A percentile compares a stretch with the other conserved stretches of the same genome.
phyloP scores from a whole-genome alignment of 2,329 filamentous ascomycete species.

The Sclerotinia sclerotiorum region DNA sequence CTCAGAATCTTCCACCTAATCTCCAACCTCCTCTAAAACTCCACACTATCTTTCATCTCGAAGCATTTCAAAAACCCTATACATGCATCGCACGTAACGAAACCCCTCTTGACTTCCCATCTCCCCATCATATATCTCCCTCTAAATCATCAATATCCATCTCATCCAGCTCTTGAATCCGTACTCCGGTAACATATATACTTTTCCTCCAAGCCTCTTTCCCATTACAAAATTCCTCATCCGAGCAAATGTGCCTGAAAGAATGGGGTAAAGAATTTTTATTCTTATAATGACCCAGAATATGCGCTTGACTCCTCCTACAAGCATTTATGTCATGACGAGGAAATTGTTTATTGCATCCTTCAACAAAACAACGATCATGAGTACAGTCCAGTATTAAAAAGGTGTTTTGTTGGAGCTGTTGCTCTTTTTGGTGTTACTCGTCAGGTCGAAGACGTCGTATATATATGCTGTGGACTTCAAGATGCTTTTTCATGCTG shows the following conservation, averaged over 20 bases:
- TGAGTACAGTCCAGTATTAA: neutral
- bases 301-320: neutral
- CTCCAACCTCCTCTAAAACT: neutral
- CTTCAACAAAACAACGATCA: neutral
- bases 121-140: neutral
- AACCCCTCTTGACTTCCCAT: neutral
- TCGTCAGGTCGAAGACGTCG: accelerated
- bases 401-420: neutral
- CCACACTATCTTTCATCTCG: accelerated
- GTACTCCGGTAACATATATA: neutral
- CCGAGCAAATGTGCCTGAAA: neutral
- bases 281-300: neutral
- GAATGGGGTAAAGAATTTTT: neutral
- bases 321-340: neutral
- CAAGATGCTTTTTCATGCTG: neutral
- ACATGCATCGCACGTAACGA: accelerated
- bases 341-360: neutral
- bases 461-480: neutral
- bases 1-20: too few relatives aligned
- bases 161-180: neutral
- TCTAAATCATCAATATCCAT: neutral
- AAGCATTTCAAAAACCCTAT: neutral
- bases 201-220: slow-evolving; percentile 5
- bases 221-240: neutral
- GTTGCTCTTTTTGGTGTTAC: neutral